Conservation (phyloP, 306 rosid genomes). For the Dalbergia cultrata region DNA sequence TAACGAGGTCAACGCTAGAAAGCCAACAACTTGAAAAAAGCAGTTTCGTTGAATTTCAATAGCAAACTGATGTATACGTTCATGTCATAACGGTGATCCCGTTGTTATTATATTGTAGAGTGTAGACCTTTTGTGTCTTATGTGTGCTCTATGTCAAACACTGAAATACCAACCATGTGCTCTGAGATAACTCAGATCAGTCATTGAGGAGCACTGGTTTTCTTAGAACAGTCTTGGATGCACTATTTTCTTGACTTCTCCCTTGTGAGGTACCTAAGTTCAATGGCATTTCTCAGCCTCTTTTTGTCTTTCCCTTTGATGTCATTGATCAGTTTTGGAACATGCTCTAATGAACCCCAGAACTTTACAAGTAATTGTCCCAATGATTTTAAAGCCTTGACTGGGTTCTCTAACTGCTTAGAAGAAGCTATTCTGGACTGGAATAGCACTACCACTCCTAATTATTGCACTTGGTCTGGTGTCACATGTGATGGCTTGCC, state of each 20-base stretch:
- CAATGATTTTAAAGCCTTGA: slow-evolving; percentile 47
- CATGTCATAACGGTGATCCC: neutral
- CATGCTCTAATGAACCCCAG: slow-evolving; percentile 6
- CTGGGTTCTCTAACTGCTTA: slow-evolving; percentile 43
- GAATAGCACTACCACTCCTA: neutral
- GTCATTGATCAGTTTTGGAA: slow-evolving; percentile 14
- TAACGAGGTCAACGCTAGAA: neutral
- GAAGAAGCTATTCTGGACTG: slow-evolving; percentile 34
- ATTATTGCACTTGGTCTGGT: slow-evolving; percentile 50
- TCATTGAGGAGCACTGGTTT: neutral
- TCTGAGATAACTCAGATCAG: slow-evolving; percentile 5
- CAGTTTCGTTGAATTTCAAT: neutral
- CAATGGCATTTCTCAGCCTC: neutral
- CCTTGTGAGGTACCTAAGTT: neutral
- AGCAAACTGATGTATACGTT: neutral
- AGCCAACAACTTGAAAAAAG: neutral
- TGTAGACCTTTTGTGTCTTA: neutral
- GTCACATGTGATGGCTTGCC: slow-evolving; percentile 38
- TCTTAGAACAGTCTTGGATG: neutral
- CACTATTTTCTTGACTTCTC: neutral
- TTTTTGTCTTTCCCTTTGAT: neutral
- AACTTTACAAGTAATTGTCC: slow-evolving; percentile 12
- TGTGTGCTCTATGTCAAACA: neutral
- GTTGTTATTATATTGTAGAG: too few species aligned
- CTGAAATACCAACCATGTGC: slow-evolving; percentile 1